Base-by-base conservation (phyloP, 176 grass and related monocot genomes). In the Cenchrus americanus region DNA sequence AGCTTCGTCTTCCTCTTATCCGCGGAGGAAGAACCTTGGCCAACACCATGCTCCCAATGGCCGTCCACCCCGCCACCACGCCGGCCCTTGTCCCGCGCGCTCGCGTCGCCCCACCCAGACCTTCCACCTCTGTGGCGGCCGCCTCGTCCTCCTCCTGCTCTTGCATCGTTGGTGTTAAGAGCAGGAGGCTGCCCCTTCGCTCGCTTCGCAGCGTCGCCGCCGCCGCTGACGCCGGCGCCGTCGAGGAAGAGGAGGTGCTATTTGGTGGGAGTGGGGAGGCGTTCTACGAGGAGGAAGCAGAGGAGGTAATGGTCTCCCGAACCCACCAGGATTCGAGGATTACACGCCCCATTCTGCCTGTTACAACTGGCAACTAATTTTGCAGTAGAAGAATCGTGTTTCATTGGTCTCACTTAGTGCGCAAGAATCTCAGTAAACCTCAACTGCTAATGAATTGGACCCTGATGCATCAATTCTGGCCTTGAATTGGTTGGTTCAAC, bases 31-130 rank as follows among this genome's bases (percentile, higher is more conserved):
- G 62, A 60, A 24, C 41, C 13, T 52, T 18, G 51, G 42, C 14
- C n/a, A 51, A 68, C 80, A 87, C 84, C 68, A 87, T 91, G 89
- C 80, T 87, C 21, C 62, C 85, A 7, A 75, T 91, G 79, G 62
- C 83, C 57, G 68, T 92, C 47, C 80, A 82, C 83, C 75, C 83
- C 15, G 47, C 80, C 63, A 70, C 83, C 14, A 89, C 90, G 52
- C 67, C 80, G 17, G 51, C 74, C 27, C 48, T 89, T 21, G 3
- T 75, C 34, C 53, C 80, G n/a, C 13, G 58, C 47, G 51, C 87
- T 26, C 68, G 46, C 60, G 13, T 82, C 47, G 27, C 80, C 4
- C 24, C 54, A 7, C 75, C 74, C 15, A 77, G 18, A 46, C 10
- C 69, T 58, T 82, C 75, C 90, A 65, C 79, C 52, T 34, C 75